Percentiles rank a stretch among this genome's conserved stretches.
These are phyloP conservation scores for Astrephomene gubernaculifera DNA, from an alignment of 139 green algal genomes.

Conservation along the genomic window DNA sequence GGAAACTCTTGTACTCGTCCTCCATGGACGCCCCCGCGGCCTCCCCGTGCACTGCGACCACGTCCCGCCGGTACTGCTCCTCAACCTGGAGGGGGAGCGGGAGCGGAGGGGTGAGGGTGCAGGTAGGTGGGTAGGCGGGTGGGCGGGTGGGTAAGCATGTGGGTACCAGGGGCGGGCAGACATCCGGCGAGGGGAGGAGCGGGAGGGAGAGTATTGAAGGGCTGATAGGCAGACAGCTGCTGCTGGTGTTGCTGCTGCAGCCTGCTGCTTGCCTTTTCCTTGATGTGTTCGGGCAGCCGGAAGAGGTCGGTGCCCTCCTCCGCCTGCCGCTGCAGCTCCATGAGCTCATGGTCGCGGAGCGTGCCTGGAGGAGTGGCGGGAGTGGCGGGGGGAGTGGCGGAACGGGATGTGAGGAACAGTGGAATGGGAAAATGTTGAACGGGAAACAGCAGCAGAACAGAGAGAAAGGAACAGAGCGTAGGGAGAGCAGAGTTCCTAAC, in stretches of 20 bases:
- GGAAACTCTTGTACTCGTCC: constrained; percentile 90
- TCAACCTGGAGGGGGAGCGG: constrained; percentile 54
- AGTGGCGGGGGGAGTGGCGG: no score
- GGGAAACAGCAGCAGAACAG: no score
- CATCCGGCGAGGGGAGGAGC: no score
- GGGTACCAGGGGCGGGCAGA: no score
- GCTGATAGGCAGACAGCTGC: no score
- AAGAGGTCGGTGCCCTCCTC: constrained; percentile 69
- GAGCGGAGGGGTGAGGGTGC: not conserved
- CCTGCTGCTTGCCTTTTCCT: constrained; percentile 58
- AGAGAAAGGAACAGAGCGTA: no score
- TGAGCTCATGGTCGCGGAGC: constrained; percentile 52
- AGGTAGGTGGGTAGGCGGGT: not conserved
- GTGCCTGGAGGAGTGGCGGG: constrained; percentile 50
- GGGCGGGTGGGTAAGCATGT: not conserved
- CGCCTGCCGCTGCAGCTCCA: constrained; percentile 29
- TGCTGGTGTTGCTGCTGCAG: no score
- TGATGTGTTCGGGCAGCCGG: constrained; percentile 72
- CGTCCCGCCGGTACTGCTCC: constrained; percentile 73
- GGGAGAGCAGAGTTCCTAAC: no score
- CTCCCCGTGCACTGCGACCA: constrained; percentile 62
- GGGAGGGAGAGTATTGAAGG: no score
- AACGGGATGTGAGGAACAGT: no score
- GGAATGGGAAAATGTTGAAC: no score
- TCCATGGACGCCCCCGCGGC: constrained; percentile 74